Evolutionary conservation across 805 yeast genomes (phyloP), one percentile per base, ranked within the genome.

Genomic region (Kregervanrija pseudodelftensis): DNA sequence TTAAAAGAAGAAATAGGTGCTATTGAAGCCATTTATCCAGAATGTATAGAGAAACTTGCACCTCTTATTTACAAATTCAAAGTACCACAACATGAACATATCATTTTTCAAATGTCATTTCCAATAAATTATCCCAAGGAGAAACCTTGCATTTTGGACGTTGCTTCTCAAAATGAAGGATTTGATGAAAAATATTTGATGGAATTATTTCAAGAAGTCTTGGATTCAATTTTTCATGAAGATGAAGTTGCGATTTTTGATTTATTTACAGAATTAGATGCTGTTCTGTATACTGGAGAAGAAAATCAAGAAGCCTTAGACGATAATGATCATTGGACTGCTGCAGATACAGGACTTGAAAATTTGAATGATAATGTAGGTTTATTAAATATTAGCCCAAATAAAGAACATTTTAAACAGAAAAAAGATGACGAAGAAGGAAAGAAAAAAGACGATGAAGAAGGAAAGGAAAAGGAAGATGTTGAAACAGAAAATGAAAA

Each of bases 1-100:
- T 64, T 84, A 7, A 58, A 58, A 15, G 93, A 87, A 44, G 99
- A 91, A 57, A 63, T 87, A 14, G 80, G 76, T 35, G 91, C 96
- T 11, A 79, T 91, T 10, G 84, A 86, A 45, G 93, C 96, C 3
- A 91, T 93, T 11, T 91, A 79, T 57, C 96, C 95, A 1, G 85
- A 73, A 12, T 70, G 78, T 36, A 59, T 79, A 33, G 62, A 64
- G 3, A 55, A 53, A 22, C 42, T 72, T 8, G 70, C 64, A 3
- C 65, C 69, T 0, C 64, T 64, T 13, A 58, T 73, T 3, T 69
- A 70, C 47, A 74, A 74, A 38, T 67, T 83, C 11, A 64, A 65
- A 22, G 63, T 78, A 1, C 88, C 95, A 0, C 77, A 79, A 43
- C 83, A 82, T 54, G 79, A 77, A 41, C 72, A 73, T 33, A 69